Conservation (phyloP, 257 asterid species). For the Solanum sejunctum region DNA sequence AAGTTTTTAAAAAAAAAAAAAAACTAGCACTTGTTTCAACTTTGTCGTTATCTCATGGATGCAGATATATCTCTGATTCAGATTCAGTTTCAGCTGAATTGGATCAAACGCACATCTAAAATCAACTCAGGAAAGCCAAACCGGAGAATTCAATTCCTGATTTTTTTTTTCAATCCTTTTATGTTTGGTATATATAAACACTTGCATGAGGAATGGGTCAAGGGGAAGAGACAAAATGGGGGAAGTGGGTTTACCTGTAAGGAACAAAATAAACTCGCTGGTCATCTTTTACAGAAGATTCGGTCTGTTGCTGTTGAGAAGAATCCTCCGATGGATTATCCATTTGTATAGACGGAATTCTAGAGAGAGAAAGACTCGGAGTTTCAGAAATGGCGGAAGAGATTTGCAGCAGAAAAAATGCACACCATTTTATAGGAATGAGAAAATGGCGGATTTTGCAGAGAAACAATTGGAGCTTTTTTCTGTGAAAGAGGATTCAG, state of each 20-base stretch:
- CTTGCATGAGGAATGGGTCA: constrained; percentile 1
- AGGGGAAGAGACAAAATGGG: not conserved
- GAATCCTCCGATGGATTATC: constrained; percentile 35
- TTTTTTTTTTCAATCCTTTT: not conserved
- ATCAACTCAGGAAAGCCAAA: not conserved
- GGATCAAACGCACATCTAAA: not conserved
- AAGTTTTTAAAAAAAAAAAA: not conserved
- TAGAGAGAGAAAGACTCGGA: constrained; percentile 24
- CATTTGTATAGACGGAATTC: constrained; percentile 18
- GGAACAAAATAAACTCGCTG: constrained; percentile 86
- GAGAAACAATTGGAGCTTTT: constrained; percentile 31
- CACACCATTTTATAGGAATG: constrained; percentile 23
- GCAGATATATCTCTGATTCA: not conserved
- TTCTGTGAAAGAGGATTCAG: constrained; percentile 11
- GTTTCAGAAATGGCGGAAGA: constrained; percentile 55
- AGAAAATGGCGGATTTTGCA: constrained; percentile 53
- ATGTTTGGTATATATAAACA: not conserved
- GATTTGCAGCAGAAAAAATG: constrained; percentile 39
- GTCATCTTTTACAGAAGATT: constrained; percentile 33
- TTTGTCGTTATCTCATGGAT: not conserved
- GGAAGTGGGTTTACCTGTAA: constrained; percentile 38
- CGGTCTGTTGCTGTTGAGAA: constrained; percentile 26
- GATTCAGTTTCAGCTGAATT: constrained; percentile 2
- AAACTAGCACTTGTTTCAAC: not conserved
- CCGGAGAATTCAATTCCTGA: not conserved